Conservation (phyloP, 257 asterid genomes). For the Voacanga thouarsii region DNA sequence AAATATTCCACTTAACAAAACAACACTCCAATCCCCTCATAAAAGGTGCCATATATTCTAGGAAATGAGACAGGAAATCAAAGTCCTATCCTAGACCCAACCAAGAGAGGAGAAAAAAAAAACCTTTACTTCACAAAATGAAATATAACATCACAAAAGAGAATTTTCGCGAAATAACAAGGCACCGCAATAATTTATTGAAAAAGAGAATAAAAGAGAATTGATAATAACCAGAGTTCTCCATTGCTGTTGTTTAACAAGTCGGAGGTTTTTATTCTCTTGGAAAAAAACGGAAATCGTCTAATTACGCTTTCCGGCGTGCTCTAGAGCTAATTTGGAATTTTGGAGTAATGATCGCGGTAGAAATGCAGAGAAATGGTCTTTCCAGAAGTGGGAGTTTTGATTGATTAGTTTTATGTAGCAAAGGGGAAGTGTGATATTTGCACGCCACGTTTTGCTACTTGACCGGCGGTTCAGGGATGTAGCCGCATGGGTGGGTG, state of each 20-base stretch:
- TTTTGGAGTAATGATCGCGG: constrained; percentile 5
- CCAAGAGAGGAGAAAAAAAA: background rate
- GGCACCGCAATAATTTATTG: background rate
- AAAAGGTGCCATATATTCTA: background rate
- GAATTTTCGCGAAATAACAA: background rate
- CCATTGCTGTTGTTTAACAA: constrained; percentile 12
- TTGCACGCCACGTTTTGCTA: background rate
- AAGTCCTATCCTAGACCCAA: background rate
- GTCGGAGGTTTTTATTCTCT: background rate
- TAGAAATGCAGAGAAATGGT: constrained; percentile 1
- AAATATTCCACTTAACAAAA: background rate
- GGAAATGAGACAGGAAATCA: background rate
- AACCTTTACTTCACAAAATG: background rate
- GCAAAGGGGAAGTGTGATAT: background rate
- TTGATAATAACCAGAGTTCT: constrained; percentile 21
- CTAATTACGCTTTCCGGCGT: background rate
- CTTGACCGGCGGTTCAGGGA: background rate
- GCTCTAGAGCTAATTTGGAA: background rate
- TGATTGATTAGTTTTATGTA: background rate
- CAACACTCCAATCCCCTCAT: background rate
- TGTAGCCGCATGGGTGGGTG: background rate
- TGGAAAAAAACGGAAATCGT: background rate
- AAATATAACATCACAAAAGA: background rate
- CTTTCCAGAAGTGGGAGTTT: background rate
- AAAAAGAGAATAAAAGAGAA: background rate